Percentiles rank a stretch among this genome's conserved stretches.
Conservation (phyloP, 208 protist species). For the Trypanosoma avium region DNA sequence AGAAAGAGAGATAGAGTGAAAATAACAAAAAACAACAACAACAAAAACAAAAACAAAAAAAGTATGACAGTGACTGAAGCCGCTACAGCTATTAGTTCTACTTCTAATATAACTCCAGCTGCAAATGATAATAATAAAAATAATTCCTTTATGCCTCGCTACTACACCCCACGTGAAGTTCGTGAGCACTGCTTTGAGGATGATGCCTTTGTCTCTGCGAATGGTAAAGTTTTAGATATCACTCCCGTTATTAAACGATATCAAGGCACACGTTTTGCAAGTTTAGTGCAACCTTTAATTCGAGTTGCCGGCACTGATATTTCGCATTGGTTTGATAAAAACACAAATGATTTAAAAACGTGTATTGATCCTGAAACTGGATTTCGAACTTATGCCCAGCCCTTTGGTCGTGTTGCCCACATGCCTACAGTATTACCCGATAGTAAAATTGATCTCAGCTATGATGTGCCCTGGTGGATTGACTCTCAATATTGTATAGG, state of each 20-base stretch:
- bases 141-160: constrained; percentile 52
- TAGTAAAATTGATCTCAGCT: constrained; percentile 78
- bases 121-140: neutral
- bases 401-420: constrained; percentile 88
- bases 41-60: too few relatives aligned
- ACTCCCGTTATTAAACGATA: constrained; percentile 82
- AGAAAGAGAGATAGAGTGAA: too few relatives aligned
- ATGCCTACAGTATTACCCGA: constrained; percentile 82
- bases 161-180: constrained; percentile 91
- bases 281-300: constrained; percentile 75
- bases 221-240: constrained; percentile 90
- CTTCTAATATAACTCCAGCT: too few relatives aligned
- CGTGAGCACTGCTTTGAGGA: constrained; percentile 83
- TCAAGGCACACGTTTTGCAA: constrained; percentile 48
- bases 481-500: constrained; percentile 88
- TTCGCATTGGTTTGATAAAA: constrained; percentile 90
- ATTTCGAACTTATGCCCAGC: constrained; percentile 84
- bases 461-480: constrained; percentile 91
- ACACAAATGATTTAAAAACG: constrained; percentile 69
- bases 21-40: too few relatives aligned
- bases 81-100: too few relatives aligned
- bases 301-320: constrained; percentile 88
- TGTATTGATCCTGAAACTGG: constrained; percentile 86
- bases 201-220: constrained; percentile 88
- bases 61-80: too few relatives aligned